Base-by-base conservation (phyloP, 179 eudicot genomes). In the Vitellaria paradoxa region DNA sequence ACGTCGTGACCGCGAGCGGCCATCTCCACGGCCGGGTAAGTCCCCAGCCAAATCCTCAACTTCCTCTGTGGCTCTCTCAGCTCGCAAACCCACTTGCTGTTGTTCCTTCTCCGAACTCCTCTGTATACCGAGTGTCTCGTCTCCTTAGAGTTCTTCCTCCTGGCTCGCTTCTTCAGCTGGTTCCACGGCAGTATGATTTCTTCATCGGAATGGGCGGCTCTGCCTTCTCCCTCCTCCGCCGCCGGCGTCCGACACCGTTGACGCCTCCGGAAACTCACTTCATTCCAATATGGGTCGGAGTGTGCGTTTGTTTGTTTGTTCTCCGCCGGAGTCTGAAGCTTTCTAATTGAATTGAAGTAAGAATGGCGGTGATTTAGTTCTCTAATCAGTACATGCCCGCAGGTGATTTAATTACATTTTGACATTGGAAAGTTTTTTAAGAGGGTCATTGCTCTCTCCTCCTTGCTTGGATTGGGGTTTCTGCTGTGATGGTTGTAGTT, bases 91-190 rank as follows among this genome's bases (percentile, higher is more conserved):
- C 96, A 91, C 78, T 85, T 81, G 75, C 79, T 79, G 24, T 82
- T 81, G 64, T 88, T 85, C 81, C 92, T 77, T 75, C 70, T 79
- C 56, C 93, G 80, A 13, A 91, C 86, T 10, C 96, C 96, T 13
- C 93, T 81, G 83, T 86, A 91, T 3, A 91, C 87, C 2, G 96
- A 93, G 79, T 91, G 96, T 21, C 96, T 84, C 0, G 96, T 91
- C 85, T 91, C 96, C 84, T 85, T 84, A 59, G 89, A 85, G 85
- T 85, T 88, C 82, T 85, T 89, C 81, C 96, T 81, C 7, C 96
- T 91, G 3, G 96, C 87, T 11, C 78, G 70, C 83, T 84, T 89
- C 82, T 91, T 91, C 5, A 90, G 96, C 46, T 78, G 59, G 76
- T 85, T 88, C 4, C 86, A 72, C 23, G 93, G 89, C 71, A 90